Evolutionary conservation across 1,139 yeast genomes (phyloP), one percentile per base, ranked within the genome.

Genomic region (Lodderomyces parapsilosis): DNA sequence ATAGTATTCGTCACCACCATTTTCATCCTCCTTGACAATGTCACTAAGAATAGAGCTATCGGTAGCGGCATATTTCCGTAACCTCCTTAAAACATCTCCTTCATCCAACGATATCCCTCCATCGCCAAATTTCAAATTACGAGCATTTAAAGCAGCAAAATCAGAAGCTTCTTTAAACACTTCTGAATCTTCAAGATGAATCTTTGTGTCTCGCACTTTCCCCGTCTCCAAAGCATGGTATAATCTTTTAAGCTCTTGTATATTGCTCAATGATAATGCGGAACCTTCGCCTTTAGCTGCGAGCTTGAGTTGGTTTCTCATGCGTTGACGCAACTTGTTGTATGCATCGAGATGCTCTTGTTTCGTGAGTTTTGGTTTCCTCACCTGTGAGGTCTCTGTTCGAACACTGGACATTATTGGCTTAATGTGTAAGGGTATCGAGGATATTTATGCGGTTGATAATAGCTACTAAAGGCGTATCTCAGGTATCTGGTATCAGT

Each of bases 91-190:
- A 46, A 81, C 76, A 18, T 78, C 83, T 2, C 69, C 68, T 13
- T 75, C 58, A 47, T 71, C 72, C 8, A 86, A 56, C 1, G 78
- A 62, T 7, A 72, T 66, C 6, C 77, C 81, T 6, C 75, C 66
- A 38, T 74, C 75, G 1, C 82, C 86, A 36, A 83, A 63, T 43
- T 75, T 76, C 49, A 83, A 53, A 57, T 80, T 82, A 41, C 79
- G 70, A 2, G 86, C 80, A 43, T 85, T 84, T 23, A 65, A 55
- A 11, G 74, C 74, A 10, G 75, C 76, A 48, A 71, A 62, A 40
- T 57, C 61, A 10, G 77, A 60, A 1, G 72, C 63, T 44, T 68
- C 72, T 40, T 55, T 61, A 42, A 74, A 63, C 2, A 71, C 71
- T 49, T 71, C 73, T 2, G 78, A 64, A 50, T 74, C 79, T 34